Conservation (phyloP, 1,284 basidiomycete species). For the Coniferiporia sulphurascens region DNA sequence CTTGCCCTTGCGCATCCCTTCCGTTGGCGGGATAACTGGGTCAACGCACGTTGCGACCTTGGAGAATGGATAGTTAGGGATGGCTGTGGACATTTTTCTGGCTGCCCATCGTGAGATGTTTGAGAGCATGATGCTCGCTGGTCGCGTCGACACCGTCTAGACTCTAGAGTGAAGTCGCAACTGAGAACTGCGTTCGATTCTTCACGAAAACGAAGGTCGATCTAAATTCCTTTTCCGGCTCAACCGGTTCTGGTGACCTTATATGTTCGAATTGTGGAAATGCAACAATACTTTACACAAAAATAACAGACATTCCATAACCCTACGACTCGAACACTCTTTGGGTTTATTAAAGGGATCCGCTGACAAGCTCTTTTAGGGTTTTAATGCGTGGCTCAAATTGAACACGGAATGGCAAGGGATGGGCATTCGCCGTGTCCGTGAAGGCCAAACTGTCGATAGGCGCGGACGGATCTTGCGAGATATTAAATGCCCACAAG, state of each 20-base stretch:
- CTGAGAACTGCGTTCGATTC: neutral
- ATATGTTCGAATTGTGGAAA: too few species aligned
- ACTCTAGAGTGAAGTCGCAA: neutral
- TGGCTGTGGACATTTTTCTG: constrained; percentile 14
- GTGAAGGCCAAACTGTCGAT: constrained; percentile 56
- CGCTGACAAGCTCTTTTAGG: constrained; percentile 10
- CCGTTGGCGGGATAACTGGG: constrained; percentile 38
- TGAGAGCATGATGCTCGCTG: constrained; percentile 2
- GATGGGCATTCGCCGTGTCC: constrained; percentile 52
- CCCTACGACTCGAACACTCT: neutral
- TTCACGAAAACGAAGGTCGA: neutral
- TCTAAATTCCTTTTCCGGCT: neutral
- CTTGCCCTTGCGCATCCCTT: constrained; percentile 59
- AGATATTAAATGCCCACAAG: constrained; percentile 56
- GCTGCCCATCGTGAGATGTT: constrained; percentile 11
- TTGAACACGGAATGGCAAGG: constrained; percentile 45
- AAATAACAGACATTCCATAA: neutral
- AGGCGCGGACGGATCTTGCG: constrained; percentile 40
- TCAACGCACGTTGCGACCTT: constrained; percentile 55
- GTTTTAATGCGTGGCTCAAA: constrained; percentile 39
- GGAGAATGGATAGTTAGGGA: constrained; percentile 67
- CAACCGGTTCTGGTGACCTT: neutral
- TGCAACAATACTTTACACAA: neutral
- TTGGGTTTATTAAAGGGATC: neutral
- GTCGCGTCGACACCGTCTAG: neutral